Conservation (phyloP, 805 yeast genomes). For the Lipomyces yamanashiensis region DNA sequence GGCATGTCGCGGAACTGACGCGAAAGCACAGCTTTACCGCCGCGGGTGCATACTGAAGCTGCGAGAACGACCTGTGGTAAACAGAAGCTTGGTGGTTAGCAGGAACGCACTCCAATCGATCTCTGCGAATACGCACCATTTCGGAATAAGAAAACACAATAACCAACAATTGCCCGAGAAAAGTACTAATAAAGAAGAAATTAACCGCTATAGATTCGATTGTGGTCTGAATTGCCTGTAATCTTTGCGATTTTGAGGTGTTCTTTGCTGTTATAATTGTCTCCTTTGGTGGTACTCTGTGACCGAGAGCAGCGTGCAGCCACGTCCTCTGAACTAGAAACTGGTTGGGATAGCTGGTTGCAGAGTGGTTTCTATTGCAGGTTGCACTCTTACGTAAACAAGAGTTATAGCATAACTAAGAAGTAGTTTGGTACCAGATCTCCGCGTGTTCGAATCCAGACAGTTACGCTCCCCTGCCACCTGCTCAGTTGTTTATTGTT, state of each 20-base stretch:
- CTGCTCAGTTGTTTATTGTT: too few relatives aligned
- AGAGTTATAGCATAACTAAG: too few relatives aligned
- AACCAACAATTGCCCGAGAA: not conserved
- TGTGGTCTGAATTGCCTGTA: not conserved
- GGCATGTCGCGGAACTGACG: slow-evolving; percentile 88
- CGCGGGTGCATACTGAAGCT: slow-evolving; percentile 90
- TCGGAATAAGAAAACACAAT: not conserved
- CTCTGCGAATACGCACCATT: not conserved
- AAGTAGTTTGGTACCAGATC: too few relatives aligned
- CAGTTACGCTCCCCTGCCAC: too few relatives aligned
- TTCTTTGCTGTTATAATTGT: not conserved
- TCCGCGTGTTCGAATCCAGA: too few relatives aligned
- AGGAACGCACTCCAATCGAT: not conserved
- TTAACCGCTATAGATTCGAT: not conserved
- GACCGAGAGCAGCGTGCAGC: slow-evolving; percentile 11
- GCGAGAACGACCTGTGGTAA: slow-evolving; percentile 57
- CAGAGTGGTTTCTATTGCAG: not conserved
- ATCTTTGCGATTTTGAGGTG: not conserved
- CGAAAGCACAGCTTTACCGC: slow-evolving; percentile 86
- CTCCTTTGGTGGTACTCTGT: not conserved
- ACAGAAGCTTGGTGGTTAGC: not conserved
- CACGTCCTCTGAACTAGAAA: slow-evolving; percentile 5
- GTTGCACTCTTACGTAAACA: too few relatives aligned
- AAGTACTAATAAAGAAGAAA: too few relatives aligned
- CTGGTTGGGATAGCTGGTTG: slow-evolving; percentile 1